These are phyloP conservation scores for Hysterangium stoloniferum DNA, from an alignment of 768 basidiomycete genomes.

Conservation along the genomic window DNA sequence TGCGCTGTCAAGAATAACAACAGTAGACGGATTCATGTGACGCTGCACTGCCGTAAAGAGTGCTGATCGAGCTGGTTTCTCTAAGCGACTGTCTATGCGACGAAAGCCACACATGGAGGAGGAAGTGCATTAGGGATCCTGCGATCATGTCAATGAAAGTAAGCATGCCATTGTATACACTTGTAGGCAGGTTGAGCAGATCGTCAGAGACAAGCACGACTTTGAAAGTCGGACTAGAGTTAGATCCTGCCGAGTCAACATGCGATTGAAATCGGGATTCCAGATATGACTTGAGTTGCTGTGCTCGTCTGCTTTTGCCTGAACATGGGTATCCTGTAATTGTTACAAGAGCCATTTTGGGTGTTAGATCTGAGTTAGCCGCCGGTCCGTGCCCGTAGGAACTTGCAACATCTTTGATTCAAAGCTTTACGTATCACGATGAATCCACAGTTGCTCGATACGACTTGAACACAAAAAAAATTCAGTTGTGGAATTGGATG, in stretches of 20 bases:
- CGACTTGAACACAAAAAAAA: no score
- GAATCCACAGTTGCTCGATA: no score
- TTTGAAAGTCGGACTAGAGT: conserved; percentile 34
- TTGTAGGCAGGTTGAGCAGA: conserved; percentile 50
- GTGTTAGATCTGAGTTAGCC: no score
- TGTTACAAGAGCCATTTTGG: conserved; percentile 91
- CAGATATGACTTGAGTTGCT: conserved; percentile 54
- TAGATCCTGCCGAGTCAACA: conserved; percentile 46
- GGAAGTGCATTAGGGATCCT: neutral
- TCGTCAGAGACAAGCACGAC: conserved; percentile 65
- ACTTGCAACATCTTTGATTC: no score
- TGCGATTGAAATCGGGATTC: conserved; percentile 41
- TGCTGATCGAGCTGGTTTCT: conserved; percentile 82
- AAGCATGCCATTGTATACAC: conserved; percentile 64
- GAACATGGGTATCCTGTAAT: conserved; percentile 82
- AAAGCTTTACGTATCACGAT: no score
- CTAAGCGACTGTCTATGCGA: conserved; percentile 62
- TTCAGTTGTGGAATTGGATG: no score
- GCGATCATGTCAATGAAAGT: neutral
- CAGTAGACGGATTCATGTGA: conserved; percentile 57
- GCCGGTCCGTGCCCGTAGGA: no score
- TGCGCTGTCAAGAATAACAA: conserved; percentile 83
- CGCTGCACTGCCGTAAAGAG: conserved; percentile 81
- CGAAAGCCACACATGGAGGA: no score
- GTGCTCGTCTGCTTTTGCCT: conserved; percentile 74